Conservation (phyloP, 129 eudicot species). For the Apium graveolens region DNA sequence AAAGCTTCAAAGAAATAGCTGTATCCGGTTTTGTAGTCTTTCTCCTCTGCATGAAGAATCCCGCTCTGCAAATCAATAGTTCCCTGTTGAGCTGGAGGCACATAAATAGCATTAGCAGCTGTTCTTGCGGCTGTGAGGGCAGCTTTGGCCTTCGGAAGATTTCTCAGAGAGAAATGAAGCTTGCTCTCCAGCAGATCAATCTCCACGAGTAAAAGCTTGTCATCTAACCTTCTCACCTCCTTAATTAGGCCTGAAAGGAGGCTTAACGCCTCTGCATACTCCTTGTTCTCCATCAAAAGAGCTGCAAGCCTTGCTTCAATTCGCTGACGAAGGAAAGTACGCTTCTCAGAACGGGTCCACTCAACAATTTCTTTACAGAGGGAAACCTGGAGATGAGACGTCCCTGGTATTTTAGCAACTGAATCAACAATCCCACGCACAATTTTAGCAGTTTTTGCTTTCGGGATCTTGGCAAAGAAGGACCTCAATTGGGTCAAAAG, state of each 20-base stretch:
- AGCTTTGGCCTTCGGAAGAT: constrained; percentile 31
- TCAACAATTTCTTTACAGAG: constrained; percentile 31
- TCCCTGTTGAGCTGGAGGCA: constrained; percentile 66
- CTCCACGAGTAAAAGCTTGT: constrained; percentile 28
- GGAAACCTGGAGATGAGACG: constrained; percentile 25
- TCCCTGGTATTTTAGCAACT: constrained; percentile 31
- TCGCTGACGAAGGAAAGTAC: constrained; percentile 28
- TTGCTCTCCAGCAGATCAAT: constrained; percentile 24
- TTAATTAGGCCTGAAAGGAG: constrained; percentile 23
- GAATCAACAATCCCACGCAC: constrained; percentile 27
- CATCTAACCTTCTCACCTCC: constrained; percentile 29
- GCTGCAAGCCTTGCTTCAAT: constrained; percentile 24
- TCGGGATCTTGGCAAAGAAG: constrained; percentile 27
- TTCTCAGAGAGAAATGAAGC: constrained; percentile 25
- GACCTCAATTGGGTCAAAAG: constrained; percentile 27
- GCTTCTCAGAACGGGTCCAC: constrained; percentile 30
- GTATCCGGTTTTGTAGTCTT: constrained; percentile 69
- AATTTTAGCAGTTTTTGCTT: constrained; percentile 31
- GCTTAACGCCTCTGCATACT: constrained; percentile 21
- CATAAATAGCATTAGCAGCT: constrained; percentile 77
- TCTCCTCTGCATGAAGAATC: constrained; percentile 61
- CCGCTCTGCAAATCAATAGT: constrained; percentile 57
- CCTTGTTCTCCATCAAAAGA: constrained; percentile 27
- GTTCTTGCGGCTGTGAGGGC: constrained; percentile 66
- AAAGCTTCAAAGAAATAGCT: constrained; percentile 79